Evolutionary conservation across 2,329 filamentous ascomycete genomes (phyloP).

Genomic region (Sclerotiophoma versabilis): DNA sequence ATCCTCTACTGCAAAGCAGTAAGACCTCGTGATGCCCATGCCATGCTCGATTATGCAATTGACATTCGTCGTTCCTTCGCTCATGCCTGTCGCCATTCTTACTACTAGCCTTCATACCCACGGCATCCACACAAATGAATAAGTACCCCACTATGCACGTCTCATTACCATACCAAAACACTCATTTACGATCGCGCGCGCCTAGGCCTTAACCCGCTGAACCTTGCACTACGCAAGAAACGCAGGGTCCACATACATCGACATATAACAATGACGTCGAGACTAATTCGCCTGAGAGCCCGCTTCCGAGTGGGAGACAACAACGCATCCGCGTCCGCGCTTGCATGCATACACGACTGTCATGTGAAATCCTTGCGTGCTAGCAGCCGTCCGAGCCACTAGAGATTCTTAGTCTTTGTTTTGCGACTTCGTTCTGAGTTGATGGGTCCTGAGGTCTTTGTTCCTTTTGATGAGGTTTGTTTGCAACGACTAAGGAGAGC

Average conservation of each 20-base stretch:
- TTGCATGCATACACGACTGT: slow-evolving; percentile 22
- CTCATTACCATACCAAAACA: slow-evolving; percentile 13
- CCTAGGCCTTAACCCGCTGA: slow-evolving; percentile 2
- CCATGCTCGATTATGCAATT: neutral
- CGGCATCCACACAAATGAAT: slow-evolving; percentile 16
- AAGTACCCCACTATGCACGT: slow-evolving; percentile 19
- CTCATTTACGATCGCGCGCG: neutral
- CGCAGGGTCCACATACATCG: slow-evolving; percentile 20
- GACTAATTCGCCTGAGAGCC: slow-evolving; percentile 22
- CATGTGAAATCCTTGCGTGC: slow-evolving; percentile 11
- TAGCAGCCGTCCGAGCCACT: slow-evolving; percentile 23
- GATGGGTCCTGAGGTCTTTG: slow-evolving; percentile 11
- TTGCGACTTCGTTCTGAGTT: slow-evolving; percentile 2
- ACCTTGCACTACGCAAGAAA: slow-evolving; percentile 9
- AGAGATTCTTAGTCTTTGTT: slow-evolving; percentile 5
- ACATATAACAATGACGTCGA: slow-evolving; percentile 41
- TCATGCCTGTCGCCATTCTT: neutral
- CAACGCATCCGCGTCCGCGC: slow-evolving; percentile 19
- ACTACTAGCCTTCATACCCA: neutral
- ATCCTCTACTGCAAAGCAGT: neutral
- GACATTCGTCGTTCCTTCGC: neutral
- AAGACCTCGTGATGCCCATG: neutral
- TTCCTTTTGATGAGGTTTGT: slow-evolving; percentile 14
- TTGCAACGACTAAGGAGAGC: slow-evolving; percentile 14
- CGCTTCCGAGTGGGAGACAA: slow-evolving; percentile 14